A percentile compares a stretch with the other conserved stretches of the same genome.
phyloP scores from a whole-genome alignment of 345 rosid genomes.

The Pistacia vera region DNA sequence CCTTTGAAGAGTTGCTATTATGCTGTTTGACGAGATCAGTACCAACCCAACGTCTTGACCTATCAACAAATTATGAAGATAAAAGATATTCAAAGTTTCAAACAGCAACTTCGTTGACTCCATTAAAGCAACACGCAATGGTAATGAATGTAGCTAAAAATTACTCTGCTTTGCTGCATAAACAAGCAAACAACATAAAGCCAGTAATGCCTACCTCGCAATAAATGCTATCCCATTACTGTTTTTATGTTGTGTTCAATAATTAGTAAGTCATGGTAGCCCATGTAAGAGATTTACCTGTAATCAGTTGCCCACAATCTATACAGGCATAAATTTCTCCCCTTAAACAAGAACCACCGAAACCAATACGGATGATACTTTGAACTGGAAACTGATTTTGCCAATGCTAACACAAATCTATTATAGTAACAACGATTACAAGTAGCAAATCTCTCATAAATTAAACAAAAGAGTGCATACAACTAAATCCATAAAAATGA shows the following conservation, averaged over 20 bases:
- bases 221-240: background rate
- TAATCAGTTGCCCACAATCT: no score
- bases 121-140: conserved; percentile 2
- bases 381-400: background rate
- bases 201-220: background rate
- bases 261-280: background rate
- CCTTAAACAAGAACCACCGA: no score
- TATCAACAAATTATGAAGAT: background rate
- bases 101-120: background rate
- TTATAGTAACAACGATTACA: conserved; percentile 28
- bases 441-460: conserved; percentile 28
- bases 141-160: background rate
- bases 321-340: no score
- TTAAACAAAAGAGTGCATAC: conserved; percentile 24
- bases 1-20: no score
- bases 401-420: conserved; percentile 21
- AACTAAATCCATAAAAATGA: conserved; percentile 25
- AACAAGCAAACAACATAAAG: background rate
- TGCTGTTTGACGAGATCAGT: no score
- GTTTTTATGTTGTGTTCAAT: background rate
- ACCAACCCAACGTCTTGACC: no score
- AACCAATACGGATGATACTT: no score
- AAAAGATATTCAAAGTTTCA: background rate
- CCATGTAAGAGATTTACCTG: background rate
- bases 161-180: background rate